Evolutionary conservation across 2,329 filamentous ascomycete genomes (phyloP).

Genomic region (Boeremia exigua): DNA sequence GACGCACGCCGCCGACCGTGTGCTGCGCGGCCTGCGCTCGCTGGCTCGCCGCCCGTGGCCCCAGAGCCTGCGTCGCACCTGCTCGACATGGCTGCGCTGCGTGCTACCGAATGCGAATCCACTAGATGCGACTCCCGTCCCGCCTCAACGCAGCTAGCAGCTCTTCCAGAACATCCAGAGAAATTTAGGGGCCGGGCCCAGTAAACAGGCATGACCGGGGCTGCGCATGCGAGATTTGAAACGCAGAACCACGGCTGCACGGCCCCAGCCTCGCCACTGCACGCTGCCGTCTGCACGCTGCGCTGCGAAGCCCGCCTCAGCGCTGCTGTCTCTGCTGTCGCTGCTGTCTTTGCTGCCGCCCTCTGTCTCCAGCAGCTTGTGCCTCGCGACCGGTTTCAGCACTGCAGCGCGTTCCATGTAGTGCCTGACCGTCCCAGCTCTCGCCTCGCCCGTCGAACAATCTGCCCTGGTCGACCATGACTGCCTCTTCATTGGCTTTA

Average conservation of each 20-base stretch:
- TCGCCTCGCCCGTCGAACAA: slow-evolving; percentile 12
- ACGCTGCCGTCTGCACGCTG: slow-evolving; percentile 15
- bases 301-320: slow-evolving; percentile 14
- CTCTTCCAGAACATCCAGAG: slow-evolving; percentile 48
- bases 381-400: slow-evolving; percentile 21
- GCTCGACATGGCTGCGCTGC: slow-evolving; percentile 34
- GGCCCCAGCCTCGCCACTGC: slow-evolving; percentile 16
- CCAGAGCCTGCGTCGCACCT: slow-evolving; percentile 26
- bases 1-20: slow-evolving; percentile 14
- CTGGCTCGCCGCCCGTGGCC: not conserved
- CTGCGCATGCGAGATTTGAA: slow-evolving; percentile 31
- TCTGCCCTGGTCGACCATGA: slow-evolving; percentile 21
- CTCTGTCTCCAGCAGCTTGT: slow-evolving; percentile 18
- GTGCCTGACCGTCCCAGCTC: not conserved
- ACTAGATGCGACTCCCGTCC: slow-evolving; percentile 33
- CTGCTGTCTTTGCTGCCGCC: not conserved
- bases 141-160: slow-evolving; percentile 36
- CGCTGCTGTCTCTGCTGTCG: not conserved
- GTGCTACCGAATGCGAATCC: slow-evolving; percentile 23
- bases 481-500: slow-evolving; percentile 18
- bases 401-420: slow-evolving; percentile 18
- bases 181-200: slow-evolving; percentile 41
- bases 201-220: slow-evolving; percentile 16
- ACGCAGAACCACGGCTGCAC: slow-evolving; percentile 26
- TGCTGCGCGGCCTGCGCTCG: slow-evolving; percentile 6